A percentile compares a stretch with the other conserved stretches of the same genome.
These are phyloP conservation scores for Bryopsis sp. DNA, from an alignment of 139 green algal species.

Conservation along the genomic window DNA sequence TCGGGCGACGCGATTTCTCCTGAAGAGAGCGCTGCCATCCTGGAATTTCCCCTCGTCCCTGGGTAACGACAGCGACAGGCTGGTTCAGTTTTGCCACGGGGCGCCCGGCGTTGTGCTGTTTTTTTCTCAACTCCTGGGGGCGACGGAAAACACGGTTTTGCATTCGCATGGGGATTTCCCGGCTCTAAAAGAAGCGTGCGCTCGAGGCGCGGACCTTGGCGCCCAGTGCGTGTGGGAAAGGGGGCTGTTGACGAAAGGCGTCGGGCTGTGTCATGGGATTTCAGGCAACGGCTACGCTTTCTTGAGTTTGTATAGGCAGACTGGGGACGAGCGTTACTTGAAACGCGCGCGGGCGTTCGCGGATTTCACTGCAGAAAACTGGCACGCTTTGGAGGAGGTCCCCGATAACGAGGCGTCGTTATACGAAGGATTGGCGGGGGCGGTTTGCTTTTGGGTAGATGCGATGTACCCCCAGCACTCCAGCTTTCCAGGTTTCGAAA, in stretches of 20 bases:
- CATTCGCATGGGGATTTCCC: not conserved
- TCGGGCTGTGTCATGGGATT: conserved; percentile 57
- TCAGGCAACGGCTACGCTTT: conserved; percentile 51
- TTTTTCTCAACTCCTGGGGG: conserved; percentile 30
- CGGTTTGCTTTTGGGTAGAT: conserved; percentile 44
- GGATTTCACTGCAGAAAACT: conserved; percentile 25
- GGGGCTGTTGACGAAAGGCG: conserved; percentile 53
- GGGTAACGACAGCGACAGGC: conserved; percentile 24
- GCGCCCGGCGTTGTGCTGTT: conserved; percentile 29
- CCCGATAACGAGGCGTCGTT: conserved; percentile 46
- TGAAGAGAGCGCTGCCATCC: conserved; percentile 15
- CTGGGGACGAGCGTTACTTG: conserved; percentile 30
- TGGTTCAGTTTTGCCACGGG: conserved; percentile 52
- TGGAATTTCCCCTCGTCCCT: conserved; percentile 34
- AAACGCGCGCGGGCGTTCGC: conserved; percentile 38
- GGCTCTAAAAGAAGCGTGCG: not conserved
- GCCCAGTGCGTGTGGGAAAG: conserved; percentile 42
- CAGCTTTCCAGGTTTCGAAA: conserved; percentile 32
- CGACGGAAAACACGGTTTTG: conserved; percentile 13
- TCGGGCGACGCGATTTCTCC: conserved; percentile 9
- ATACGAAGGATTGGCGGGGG: conserved; percentile 44
- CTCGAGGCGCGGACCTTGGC: conserved; percentile 28
- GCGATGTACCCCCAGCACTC: conserved; percentile 25
- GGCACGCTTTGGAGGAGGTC: conserved; percentile 25
- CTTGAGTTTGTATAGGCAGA: conserved; percentile 34